Base-by-base conservation (phyloP, 1,284 basidiomycete species). In the Farysia itapuensis region DNA sequence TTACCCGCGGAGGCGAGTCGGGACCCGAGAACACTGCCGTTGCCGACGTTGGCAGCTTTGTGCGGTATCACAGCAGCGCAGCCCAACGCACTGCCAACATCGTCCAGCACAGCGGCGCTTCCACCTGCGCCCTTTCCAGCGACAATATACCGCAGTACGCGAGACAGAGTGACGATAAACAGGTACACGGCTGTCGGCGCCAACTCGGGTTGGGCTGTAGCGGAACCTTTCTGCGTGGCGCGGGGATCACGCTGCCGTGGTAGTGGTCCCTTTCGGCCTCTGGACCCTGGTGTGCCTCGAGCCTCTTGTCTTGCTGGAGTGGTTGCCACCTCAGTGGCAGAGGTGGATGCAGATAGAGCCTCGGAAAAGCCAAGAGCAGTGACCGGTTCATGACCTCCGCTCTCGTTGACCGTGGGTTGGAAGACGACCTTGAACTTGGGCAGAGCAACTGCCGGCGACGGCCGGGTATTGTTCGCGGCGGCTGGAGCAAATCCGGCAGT, bases 361-460 rank as follows among this genome's bases (percentile, higher is more conserved):
- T 89, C 86, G 15, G 84, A 83, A 79, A 97, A 95, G 0, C 89
- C 91, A 2, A 98, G 83, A 2, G 88, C 91, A 0, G 91, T 97
- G 39, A 97, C 86, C 0, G 91, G 90, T 69, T 97, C 92, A n/a
- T 65, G 64, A 2, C 49, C 64, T n/a, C 66, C 53, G 1, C 34
- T 32, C 14, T 57, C 37, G 2, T 38, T 35, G 15, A 34, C 23
- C 0, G 47, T 37, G 4, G 72, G 70, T 28, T 74, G 68, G 33
- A 53, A 58, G n/a, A 67, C 70, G 21, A 74, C 65, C 39, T 77
- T 74, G 56, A 74, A 67, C 37, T 75, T 77, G 12, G 74, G 74
- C 35, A 77, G 36, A 4, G 59, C 48, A 14, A 59, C 49, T 4
- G 49, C 52, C 3, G 64, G 53, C 13, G 61, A 35, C 13, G 52